Percentiles rank a stretch among this genome's conserved stretches.
These are phyloP conservation scores for Botrytis byssoidea DNA, from an alignment of 2,329 filamentous ascomycete species.

Conservation along the genomic window DNA sequence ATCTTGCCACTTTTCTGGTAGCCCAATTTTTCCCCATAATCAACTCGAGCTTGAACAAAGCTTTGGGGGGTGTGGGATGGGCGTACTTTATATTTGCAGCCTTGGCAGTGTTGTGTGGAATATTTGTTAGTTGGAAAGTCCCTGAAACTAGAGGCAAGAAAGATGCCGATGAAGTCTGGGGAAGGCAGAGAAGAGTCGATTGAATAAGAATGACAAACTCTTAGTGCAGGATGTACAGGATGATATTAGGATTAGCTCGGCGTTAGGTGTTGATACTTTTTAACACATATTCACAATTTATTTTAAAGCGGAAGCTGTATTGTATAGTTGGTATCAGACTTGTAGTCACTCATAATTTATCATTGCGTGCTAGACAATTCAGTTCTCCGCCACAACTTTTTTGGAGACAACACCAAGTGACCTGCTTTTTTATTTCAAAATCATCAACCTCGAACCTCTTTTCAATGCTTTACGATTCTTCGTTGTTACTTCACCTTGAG, in stretches of 20 bases:
- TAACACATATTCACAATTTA: not conserved
- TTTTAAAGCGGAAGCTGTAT: not conserved
- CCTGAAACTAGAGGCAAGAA: slow-evolving; percentile 88
- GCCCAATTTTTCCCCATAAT: slow-evolving; percentile 93
- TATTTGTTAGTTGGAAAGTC: slow-evolving; percentile 72
- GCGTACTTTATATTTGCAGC: slow-evolving; percentile 90
- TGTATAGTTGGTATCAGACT: not conserved
- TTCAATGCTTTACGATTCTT: not conserved
- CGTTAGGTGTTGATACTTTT: not conserved
- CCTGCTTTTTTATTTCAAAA: not conserved
- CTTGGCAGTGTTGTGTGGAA: slow-evolving; percentile 64
- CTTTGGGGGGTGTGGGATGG: slow-evolving; percentile 68
- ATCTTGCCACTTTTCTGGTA: slow-evolving; percentile 85
- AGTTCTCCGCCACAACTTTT: not conserved
- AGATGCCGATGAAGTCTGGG: slow-evolving; percentile 89
- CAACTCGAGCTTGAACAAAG: slow-evolving; percentile 67
- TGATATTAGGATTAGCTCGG: not conserved
- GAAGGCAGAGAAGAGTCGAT: slow-evolving; percentile 50
- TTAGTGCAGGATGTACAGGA: not conserved
- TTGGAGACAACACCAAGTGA: not conserved
- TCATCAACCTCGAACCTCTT: not conserved
- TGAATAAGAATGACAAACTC: slow-evolving; percentile 17
- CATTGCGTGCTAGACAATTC: not conserved
- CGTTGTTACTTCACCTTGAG: not conserved
- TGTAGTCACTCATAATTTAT: not conserved